These are phyloP conservation scores for Tricholoma saponaceum DNA, from an alignment of 768 basidiomycete species.

Conservation along the genomic window DNA sequence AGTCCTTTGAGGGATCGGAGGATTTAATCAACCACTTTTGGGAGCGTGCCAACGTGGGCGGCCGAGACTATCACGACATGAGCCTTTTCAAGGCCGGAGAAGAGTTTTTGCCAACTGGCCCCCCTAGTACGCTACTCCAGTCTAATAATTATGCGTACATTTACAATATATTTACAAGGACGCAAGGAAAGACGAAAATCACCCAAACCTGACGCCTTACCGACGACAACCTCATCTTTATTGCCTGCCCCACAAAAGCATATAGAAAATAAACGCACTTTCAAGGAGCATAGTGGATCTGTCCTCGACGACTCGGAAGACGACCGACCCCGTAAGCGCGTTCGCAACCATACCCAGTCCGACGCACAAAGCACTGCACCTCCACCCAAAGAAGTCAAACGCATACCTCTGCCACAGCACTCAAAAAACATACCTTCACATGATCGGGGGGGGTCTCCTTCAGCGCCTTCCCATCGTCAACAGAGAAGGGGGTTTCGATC, in stretches of 20 bases:
- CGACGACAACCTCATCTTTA: slow-evolving; percentile 3
- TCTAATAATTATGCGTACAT: background rate
- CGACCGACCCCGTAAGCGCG: slow-evolving; percentile 14
- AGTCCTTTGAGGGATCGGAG: slow-evolving; percentile 56
- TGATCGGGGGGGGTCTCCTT: slow-evolving; percentile 4
- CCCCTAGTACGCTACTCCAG: slow-evolving; percentile 45
- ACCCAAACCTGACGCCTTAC: background rate
- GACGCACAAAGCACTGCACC: background rate
- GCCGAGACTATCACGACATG: slow-evolving; percentile 48
- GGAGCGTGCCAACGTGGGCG: slow-evolving; percentile 41
- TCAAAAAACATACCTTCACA: background rate
- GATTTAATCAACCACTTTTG: slow-evolving; percentile 51
- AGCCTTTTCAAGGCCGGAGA: slow-evolving; percentile 51
- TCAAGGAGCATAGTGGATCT: background rate
- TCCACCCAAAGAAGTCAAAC: background rate
- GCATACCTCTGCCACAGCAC: background rate
- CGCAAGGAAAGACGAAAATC: slow-evolving; percentile 16
- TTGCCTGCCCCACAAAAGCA: background rate
- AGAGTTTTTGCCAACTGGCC: slow-evolving; percentile 49
- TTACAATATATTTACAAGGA: slow-evolving; percentile 11
- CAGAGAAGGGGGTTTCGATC: slow-evolving; percentile 20
- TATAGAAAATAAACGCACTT: background rate
- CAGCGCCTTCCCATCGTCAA: slow-evolving; percentile 5
- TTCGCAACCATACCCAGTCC: slow-evolving; percentile 4
- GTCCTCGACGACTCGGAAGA: background rate